These are phyloP conservation scores for Vanrija sp. DNA, from an alignment of 1,284 basidiomycete species.

Conservation along the genomic window DNA sequence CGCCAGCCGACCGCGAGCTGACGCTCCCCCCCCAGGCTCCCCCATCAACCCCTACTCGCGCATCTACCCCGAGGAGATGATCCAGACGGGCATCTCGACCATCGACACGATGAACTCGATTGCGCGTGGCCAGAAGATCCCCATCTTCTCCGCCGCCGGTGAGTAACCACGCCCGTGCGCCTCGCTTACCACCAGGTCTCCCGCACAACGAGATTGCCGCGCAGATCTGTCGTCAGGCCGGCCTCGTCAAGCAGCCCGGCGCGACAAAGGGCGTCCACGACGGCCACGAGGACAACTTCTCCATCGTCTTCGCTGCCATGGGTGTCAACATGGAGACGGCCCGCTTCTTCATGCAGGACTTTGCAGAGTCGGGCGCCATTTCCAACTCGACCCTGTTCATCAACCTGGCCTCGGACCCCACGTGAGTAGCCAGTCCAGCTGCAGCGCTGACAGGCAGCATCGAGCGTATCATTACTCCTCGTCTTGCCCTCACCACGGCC, in stretches of 20 bases:
- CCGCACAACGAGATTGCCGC: constrained; percentile 99
- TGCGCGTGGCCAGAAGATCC: constrained; percentile 99
- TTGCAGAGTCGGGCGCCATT: constrained; percentile 96
- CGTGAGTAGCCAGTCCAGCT: constrained; percentile 60
- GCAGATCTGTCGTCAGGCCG: constrained; percentile 99
- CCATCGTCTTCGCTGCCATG: constrained; percentile 99
- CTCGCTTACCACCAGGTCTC: constrained; percentile 58
- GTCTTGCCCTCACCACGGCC: constrained; percentile 94
- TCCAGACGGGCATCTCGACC: constrained; percentile 99
- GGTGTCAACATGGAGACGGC: constrained; percentile 99
- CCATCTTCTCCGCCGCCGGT: constrained; percentile 93
- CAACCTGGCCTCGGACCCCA: constrained; percentile 99
- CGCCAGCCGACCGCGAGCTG: background rate
- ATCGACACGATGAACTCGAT: constrained; percentile 99
- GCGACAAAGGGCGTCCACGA: constrained; percentile 86
- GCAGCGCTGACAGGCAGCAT: constrained; percentile 73
- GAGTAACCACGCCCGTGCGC: constrained; percentile 6
- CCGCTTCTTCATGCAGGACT: constrained; percentile 99
- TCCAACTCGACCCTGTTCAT: constrained; percentile 98
- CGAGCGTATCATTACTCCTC: constrained; percentile 99
- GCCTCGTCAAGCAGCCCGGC: constrained; percentile 82
- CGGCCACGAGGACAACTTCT: constrained; percentile 99
- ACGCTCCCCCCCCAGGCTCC: constrained; percentile 61
- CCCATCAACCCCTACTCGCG: constrained; percentile 99
- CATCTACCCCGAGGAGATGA: constrained; percentile 99